Evolutionary conservation across 768 basidiomycete genomes (phyloP), one percentile per base, ranked within the genome.

Genomic region (Panellus pusillus): DNA sequence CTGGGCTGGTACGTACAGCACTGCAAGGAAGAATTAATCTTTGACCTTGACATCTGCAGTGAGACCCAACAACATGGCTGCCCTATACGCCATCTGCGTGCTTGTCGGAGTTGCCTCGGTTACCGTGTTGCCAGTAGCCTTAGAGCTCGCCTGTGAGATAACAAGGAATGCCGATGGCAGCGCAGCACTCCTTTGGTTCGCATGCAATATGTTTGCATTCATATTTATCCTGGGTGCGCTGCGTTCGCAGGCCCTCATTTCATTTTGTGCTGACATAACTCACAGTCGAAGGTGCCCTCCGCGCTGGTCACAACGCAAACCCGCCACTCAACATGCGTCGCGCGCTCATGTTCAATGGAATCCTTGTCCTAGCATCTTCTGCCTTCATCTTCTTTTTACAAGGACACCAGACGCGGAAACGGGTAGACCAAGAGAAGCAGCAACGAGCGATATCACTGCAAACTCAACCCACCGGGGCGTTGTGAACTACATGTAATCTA

Each of bases 141-240:
- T 94, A 51, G 91, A 94, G 64, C 79, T 94, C 18, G 86, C 80
- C 13, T 87, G 84, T 36, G 92, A 94, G 66, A 65, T 93, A 18
- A 91, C 91, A 7, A 76, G 88, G 52, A 91, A 90, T 63, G 80
- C 90, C 1, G 88, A 91, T 52, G 83, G 80, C 1, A 91, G 89
- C 54, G 79, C 89, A 0, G 86, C 90, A 0, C 65, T 91, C 24
- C 63, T 93, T 19, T 93, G 91, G 90, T 84, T 84, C 68, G 71
- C 74, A 19, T 83, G 82, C n/a, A 91, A 91, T 60, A 49, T 85
- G 3, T 75, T 83, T 50, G 72, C 77, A n/a, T 71, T 89, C 42
- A 65, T 85, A 11, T 48, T 44, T 35, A 9, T 39, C 31, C 29
- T 61, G 20, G 43, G 59, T 46, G 19, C 80, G 80, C 11, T 45